Conservation (phyloP, 1,139 yeast genomes). For the Yamadazyma oceani region DNA sequence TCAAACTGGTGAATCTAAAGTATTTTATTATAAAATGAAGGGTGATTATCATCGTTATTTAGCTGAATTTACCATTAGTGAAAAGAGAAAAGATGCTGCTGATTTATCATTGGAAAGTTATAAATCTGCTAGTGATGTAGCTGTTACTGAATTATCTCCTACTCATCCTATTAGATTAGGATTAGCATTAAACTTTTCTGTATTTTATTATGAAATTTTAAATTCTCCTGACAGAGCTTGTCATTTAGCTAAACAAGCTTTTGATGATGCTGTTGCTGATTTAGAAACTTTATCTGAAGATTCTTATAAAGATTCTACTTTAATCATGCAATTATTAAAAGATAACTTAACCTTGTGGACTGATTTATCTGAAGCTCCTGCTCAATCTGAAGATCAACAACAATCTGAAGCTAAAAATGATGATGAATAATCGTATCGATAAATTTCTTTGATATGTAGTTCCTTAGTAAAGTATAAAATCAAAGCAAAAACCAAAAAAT, state of each 20-base stretch:
- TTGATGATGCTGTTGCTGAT: constrained; percentile 98
- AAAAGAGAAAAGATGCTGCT: constrained; percentile 90
- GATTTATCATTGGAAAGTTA: constrained; percentile 92
- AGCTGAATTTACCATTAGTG: constrained; percentile 93
- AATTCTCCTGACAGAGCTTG: constrained; percentile 99
- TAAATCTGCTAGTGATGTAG: constrained; percentile 94
- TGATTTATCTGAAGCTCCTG: constrained; percentile 89
- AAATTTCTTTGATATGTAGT: neutral
- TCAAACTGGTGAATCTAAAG: constrained; percentile 95
- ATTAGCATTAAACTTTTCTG: constrained; percentile 95
- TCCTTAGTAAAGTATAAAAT: neutral
- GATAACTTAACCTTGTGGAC: constrained; percentile 99
- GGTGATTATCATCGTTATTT: constrained; percentile 99
- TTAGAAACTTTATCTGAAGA: constrained; percentile 96
- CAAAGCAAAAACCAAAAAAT: neutral
- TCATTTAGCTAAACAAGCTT: constrained; percentile 97
- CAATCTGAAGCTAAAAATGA: constrained; percentile 27
- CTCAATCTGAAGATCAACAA: constrained; percentile 54
- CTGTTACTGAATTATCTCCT: constrained; percentile 95
- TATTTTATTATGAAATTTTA: constrained; percentile 95
- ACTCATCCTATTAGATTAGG: constrained; percentile 99
- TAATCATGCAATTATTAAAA: constrained; percentile 97
- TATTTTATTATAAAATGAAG: constrained; percentile 98
- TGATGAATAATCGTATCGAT: constrained; percentile 18
- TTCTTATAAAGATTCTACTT: constrained; percentile 96